Evolutionary conservation across 2,329 filamentous ascomycete genomes (phyloP), one percentile per base, ranked within the genome.

Genomic region (Polytolypa hystricis): DNA sequence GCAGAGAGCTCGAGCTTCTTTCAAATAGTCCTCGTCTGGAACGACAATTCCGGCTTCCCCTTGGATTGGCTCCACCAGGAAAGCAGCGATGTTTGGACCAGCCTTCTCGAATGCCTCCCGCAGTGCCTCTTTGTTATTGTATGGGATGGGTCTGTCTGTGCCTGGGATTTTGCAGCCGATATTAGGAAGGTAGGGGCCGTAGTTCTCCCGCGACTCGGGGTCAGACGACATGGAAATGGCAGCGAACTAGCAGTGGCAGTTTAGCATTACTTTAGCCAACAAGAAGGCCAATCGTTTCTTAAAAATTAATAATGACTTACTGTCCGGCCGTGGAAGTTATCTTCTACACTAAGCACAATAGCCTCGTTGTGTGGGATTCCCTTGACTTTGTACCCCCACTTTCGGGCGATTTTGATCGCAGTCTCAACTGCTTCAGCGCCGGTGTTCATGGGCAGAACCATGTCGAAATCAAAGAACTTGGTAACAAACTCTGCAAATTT

Each of bases 371-470:
- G 70, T 4, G 84, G 79, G 44, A 96, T 89, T 15, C 80, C 79
- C 73, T 96, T 95, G 57, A 84, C 78, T 67, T 94, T 95, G 72
- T 95, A 95, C 4, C 86, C 87, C 89, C 89, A 96, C 65, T 96
- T 96, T 47, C 89, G 74, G 41, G 89, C 89, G 63, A 96, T 79
- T 72, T 96, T 96, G 65, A 96, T 79, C 9, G 82, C 87, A 0
- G 89, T 95, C 71, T 96, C 89, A 23, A 94, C 86, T 6, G 89
- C 89, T 65, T 96, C 89, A 15, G 89, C 89, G 41, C 89, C 89
- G 2, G 89, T 96, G 69, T 95, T 95, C 87, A 96, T 95, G 47
- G 89, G 89, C 60, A 96, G 65, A 21, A 94, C 85, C 89, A 95
- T 95, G 62, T 96, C 89, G 58, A 93, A 96, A 43, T 85, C 86